Evolutionary conservation across 2,329 filamentous ascomycete species (phyloP), one percentile per base, ranked within the genome.

Genomic region (Phaeosphaeria sp.): DNA sequence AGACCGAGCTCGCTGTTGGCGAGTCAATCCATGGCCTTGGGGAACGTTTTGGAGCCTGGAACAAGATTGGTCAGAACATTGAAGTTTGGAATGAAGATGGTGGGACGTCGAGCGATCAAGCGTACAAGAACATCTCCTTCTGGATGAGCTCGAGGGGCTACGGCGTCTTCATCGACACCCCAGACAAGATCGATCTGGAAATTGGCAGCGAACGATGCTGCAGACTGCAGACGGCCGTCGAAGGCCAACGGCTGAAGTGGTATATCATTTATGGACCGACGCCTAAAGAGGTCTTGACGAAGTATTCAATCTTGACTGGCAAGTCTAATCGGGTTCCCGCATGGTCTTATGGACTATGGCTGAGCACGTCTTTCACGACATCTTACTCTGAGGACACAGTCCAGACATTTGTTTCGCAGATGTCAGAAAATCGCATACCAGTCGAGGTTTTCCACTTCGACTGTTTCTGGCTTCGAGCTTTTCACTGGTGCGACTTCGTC

Each of bases 341-440:
- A 25, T 93, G 90, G 91, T 91, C 88, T 61, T 92, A 88, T 61
- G 90, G 90, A 1, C 81, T 92, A 8, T 92, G 90, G 90, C 81
- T 93, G 20, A 91, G 87, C 54, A 93, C 90, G 15, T 89, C 86
- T 59, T 92, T 91, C 76, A 91, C 89, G 1, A 91, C 89, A 2
- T 85, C 86, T 61, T 92, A 92, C 69, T 87, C 90, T 61, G 89
- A 91, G 74, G 74, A 82, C 20, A 91, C 89, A 0, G 89, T 91
- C 24, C 86, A 81, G 46, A 81, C 82, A 9, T 91, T 91, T 74
- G 82, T 91, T 21, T 84, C 90, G 64, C 88, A 88, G 11, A 91
- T 92, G 86, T 83, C 82, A 60, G 79, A 84, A 49, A 84, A 87
- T 1, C 83, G 85, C 46, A 89, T 89, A 17, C 86, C 87, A 0